Conservation (phyloP, 2,329 filamentous ascomycete species). For the Cladophialophora yegresii region DNA sequence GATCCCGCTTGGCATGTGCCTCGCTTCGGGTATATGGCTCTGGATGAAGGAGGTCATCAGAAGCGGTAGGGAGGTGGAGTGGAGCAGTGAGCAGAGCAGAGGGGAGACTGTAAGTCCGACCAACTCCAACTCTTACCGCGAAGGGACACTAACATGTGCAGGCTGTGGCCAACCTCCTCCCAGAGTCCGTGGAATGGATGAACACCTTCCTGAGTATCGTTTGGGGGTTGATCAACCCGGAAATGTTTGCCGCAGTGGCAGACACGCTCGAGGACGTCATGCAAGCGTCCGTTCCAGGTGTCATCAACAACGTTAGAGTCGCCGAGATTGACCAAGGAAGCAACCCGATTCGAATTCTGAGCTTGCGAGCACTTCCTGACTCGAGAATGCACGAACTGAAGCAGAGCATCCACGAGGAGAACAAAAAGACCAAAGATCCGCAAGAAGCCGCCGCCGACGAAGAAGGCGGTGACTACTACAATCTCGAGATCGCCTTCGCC, state of each 20-base stretch:
- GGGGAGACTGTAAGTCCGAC: constrained; percentile 66
- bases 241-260: constrained; percentile 90
- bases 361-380: constrained; percentile 81
- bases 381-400: constrained; percentile 79
- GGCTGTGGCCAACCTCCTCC: constrained; percentile 83
- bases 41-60: constrained; percentile 87
- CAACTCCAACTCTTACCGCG: neutral
- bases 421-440: constrained; percentile 77
- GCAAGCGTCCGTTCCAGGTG: constrained; percentile 86
- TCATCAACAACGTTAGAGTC: constrained; percentile 93
- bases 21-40: constrained; percentile 77
- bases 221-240: constrained; percentile 91
- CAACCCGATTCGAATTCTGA: constrained; percentile 86
- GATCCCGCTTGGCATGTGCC: constrained; percentile 69
- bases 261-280: constrained; percentile 95
- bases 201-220: constrained; percentile 81
- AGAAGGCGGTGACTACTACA: constrained; percentile 89
- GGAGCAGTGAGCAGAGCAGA: constrained; percentile 81
- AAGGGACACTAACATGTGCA: constrained; percentile 37
- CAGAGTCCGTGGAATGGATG: constrained; percentile 94
- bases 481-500: constrained; percentile 84
- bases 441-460: constrained; percentile 86
- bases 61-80: constrained; percentile 80
- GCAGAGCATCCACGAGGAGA: constrained; percentile 74
- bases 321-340: constrained; percentile 92